Conservation (phyloP, 192 early-diverging fungal species). For the Jimgerdemannia lactiflua region DNA sequence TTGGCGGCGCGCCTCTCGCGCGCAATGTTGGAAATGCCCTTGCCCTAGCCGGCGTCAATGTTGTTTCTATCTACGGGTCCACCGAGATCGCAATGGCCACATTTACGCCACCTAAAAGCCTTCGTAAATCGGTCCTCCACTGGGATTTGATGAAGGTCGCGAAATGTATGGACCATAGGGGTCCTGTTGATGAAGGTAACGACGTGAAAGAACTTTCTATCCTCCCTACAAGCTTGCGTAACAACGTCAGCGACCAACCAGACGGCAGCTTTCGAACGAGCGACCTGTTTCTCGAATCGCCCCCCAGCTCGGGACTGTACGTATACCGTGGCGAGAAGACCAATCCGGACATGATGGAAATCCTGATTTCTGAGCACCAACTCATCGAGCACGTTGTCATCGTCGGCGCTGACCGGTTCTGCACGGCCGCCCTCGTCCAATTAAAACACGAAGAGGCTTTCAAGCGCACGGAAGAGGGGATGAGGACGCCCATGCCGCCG, state of each 20-base stretch:
- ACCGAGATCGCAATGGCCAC: not conserved
- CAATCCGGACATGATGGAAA: slow-evolving; percentile 26
- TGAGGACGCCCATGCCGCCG: slow-evolving; percentile 17
- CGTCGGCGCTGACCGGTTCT: slow-evolving; percentile 11
- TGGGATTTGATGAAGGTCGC: no score
- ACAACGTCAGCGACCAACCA: not conserved
- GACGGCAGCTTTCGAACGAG: not conserved
- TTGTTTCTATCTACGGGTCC: not conserved
- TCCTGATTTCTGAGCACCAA: not conserved
- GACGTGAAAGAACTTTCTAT: not conserved
- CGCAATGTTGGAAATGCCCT: not conserved
- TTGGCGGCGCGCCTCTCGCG: not conserved
- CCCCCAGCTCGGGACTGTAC: not conserved
- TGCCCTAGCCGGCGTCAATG: not conserved
- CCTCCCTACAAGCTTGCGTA: not conserved
- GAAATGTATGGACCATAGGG: not conserved
- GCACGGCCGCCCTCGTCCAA: slow-evolving; percentile 8
- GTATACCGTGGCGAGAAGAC: slow-evolving; percentile 28
- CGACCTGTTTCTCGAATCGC: not conserved
- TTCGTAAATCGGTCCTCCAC: not conserved
- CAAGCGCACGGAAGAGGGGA: slow-evolving; percentile 9
- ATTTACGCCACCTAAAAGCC: not conserved
- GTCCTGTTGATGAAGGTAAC: not conserved
- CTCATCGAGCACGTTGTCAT: slow-evolving; percentile 19
- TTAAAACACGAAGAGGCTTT: not conserved